phyloP scores from a whole-genome alignment of 2,329 filamentous ascomycete species.

The Trichoderma hamatum region DNA sequence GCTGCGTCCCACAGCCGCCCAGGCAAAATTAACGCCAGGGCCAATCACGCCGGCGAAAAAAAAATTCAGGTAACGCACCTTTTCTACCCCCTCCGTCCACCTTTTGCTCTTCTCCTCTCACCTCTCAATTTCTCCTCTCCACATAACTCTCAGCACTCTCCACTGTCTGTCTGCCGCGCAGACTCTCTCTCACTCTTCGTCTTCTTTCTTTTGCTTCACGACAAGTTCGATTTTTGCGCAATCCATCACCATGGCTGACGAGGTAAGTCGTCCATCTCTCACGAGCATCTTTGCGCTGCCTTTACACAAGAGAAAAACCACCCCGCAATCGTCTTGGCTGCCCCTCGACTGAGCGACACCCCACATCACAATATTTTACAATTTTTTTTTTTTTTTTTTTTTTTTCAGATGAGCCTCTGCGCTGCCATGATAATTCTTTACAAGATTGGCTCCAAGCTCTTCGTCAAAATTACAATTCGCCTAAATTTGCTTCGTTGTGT shows the following conservation, averaged over 20 bases:
- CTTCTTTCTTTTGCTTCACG: slow-evolving; percentile 36
- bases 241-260: slow-evolving; percentile 61
- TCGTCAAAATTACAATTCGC: slow-evolving; percentile 1
- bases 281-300: slow-evolving; percentile 33
- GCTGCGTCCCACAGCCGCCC: slow-evolving; percentile 33
- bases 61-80: slow-evolving; percentile 37
- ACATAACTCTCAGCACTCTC: slow-evolving; percentile 33
- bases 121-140: slow-evolving; percentile 29
- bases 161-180: slow-evolving; percentile 31
- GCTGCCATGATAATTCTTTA: neutral
- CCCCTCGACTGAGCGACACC: slow-evolving; percentile 39
- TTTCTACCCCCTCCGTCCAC: slow-evolving; percentile 26
- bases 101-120: slow-evolving; percentile 29
- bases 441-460: slow-evolving; percentile 29
- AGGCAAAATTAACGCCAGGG: slow-evolving; percentile 28
- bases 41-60: slow-evolving; percentile 46
- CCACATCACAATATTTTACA: slow-evolving; percentile 26
- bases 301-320: slow-evolving; percentile 41
- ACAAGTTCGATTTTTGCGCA: slow-evolving; percentile 43
- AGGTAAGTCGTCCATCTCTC: slow-evolving; percentile 49
- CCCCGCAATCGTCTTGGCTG: slow-evolving; percentile 51
- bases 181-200: slow-evolving; percentile 23
- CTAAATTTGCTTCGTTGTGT: slow-evolving; percentile 17
- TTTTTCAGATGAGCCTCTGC: slow-evolving; percentile 1
- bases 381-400: slow-evolving; percentile 18